phyloP scores from a whole-genome alignment of 2,329 filamentous ascomycete genomes.

The Domatiomyces catenatus region DNA sequence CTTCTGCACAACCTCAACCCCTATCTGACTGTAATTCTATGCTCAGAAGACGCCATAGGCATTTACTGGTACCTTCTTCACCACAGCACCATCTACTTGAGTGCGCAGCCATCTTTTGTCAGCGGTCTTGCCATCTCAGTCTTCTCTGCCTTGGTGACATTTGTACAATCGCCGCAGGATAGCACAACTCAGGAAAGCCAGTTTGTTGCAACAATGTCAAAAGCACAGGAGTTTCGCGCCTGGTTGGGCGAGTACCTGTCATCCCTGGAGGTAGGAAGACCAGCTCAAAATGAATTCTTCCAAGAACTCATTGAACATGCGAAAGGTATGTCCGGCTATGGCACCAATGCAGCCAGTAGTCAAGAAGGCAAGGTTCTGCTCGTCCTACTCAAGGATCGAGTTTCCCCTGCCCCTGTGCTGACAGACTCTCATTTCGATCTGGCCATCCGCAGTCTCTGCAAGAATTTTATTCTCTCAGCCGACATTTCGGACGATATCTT shows the following conservation, averaged over 20 bases:
- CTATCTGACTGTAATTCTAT: constrained; percentile 69
- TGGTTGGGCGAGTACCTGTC: constrained; percentile 64
- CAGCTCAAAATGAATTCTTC: constrained; percentile 8
- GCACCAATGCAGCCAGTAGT: constrained; percentile 53
- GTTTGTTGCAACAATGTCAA: constrained; percentile 59
- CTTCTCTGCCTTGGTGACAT: constrained; percentile 60
- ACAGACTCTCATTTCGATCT: constrained; percentile 53
- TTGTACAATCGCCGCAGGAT: constrained; percentile 58
- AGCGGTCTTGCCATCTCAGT: constrained; percentile 67
- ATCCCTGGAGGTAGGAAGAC: constrained; percentile 38
- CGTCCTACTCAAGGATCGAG: constrained; percentile 63
- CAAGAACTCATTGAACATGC: constrained; percentile 49
- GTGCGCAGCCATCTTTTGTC: constrained; percentile 55
- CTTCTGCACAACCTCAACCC: constrained; percentile 63
- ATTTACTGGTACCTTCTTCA: constrained; percentile 70
- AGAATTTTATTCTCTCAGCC: constrained; percentile 51
- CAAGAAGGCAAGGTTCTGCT: constrained; percentile 67
- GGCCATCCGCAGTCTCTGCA: constrained; percentile 58
- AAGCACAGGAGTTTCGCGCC: constrained; percentile 56
- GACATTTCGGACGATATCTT: constrained; percentile 52
- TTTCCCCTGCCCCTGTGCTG: constrained; percentile 46
- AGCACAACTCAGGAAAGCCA: constrained; percentile 76
- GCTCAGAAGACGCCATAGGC: constrained; percentile 78
- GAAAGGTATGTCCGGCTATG: constrained; percentile 48
- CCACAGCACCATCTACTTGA: constrained; percentile 50